These are phyloP conservation scores for Triglochin maritima DNA, from an alignment of 106 monocot species.

Conservation along the genomic window DNA sequence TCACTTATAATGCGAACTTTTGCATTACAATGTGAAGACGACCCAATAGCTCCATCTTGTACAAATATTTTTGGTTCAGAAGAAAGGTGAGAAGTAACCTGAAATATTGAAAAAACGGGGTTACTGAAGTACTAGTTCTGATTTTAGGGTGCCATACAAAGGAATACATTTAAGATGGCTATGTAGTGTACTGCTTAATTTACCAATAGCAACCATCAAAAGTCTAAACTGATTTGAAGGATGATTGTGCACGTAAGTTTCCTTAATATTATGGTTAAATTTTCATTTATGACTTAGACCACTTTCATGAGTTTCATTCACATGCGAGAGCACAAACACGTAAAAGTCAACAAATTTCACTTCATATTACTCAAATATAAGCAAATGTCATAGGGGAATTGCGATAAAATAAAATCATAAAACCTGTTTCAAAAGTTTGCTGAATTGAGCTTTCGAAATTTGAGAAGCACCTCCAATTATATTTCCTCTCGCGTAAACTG, in stretches of 20 bases:
- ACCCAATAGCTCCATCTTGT: constrained; percentile 84
- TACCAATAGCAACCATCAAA: too few relatives aligned
- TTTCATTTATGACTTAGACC: too few relatives aligned
- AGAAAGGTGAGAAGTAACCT: constrained; percentile 89
- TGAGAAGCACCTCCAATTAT: constrained; percentile 31
- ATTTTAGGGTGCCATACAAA: neutral
- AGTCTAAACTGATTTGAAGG: too few relatives aligned
- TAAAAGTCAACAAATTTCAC: too few relatives aligned
- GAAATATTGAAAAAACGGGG: constrained; percentile 5
- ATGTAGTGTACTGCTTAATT: neutral
- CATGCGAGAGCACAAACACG: too few relatives aligned
- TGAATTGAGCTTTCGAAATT: constrained; percentile 69
- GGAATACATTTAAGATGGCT: neutral
- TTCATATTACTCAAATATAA: too few relatives aligned
- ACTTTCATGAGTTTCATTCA: too few relatives aligned
- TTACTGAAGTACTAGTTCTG: neutral
- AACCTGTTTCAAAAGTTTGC: constrained; percentile 80
- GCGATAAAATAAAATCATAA: neutral
- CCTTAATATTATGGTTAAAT: too few relatives aligned
- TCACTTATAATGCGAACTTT: constrained; percentile 95
- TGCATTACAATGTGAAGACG: constrained; percentile 58
- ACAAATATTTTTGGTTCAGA: constrained; percentile 59
- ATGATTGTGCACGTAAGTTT: too few relatives aligned
- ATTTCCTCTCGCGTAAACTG: constrained; percentile 68
- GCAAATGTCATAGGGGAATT: neutral